Evolutionary conservation across 2,329 filamentous ascomycete genomes (phyloP), one percentile per base, ranked within the genome.

Genomic region (Pseudocercospora vitis): DNA sequence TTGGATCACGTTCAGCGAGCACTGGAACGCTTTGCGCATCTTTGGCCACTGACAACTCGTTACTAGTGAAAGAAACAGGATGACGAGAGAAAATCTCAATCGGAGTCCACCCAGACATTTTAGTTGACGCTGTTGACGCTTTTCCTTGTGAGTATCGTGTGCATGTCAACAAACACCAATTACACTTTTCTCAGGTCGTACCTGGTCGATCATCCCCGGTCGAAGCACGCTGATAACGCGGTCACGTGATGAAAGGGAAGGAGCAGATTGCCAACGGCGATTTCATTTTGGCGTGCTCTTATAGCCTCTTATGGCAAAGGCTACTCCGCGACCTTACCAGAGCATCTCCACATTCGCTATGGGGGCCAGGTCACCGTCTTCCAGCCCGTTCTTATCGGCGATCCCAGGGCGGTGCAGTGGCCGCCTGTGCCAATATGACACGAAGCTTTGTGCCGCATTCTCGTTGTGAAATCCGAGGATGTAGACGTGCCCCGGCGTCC

Each of bases 391-490:
- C 8, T 35, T 28, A 7, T 45, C 48, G 14, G 40, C 18, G 33
- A 47, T 23, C 63, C 18, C 74, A 12, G 31, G 18, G 8, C 40
- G 35, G 5, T 55, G 73, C 59, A 81, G 69, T 19, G 72, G 69
- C 48, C 72, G 71, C 33, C 75, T 67, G 70, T 83, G 78, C 81
- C 81, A 84, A 53, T 74, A 69, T 44, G 71, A 63, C 3, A 76
- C 72, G 67, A 81, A 82, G 56, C 76, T 69, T 50, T 73, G 75
- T 16, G 82, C 82, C 56, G 82, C 81, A 7, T 72, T 70, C 46
- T 76, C 71, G n/a, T 79, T 78, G 11, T 73, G 65, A 56, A 87
- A 84, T 3, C 78, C 75, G 18, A 86, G 61, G 11, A 86, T 71
- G 71, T 66, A 69, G 3, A 68, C 63, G 14, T 53, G 24, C 6